Base-by-base conservation (phyloP, 1,284 basidiomycete species). In the Earliella scabrosa region DNA sequence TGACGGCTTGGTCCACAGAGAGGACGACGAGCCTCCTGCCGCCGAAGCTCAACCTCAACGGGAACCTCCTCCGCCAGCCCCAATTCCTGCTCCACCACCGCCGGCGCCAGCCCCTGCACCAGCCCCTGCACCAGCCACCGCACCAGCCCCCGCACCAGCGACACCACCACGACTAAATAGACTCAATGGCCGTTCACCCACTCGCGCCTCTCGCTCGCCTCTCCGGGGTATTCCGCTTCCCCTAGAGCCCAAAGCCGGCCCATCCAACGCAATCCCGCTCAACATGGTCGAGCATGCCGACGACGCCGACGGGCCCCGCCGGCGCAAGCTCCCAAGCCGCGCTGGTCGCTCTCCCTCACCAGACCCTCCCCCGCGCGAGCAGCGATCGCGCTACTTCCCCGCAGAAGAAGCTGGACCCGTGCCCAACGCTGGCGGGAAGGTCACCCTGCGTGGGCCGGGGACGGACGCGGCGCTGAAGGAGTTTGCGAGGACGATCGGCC, bases 301-400 rank as follows among this genome's bases (percentile, higher is more conserved):
- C 59, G 75, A 81, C 55, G 74, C 76, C 43, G 75, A 77, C 36
- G 77, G 78, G 57, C 76, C 76, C 4, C 75, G 78, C n/a, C 68
- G 76, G 16, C 73, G 77, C 3, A 70, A 70, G 39, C 54, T 66
- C 5, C 70, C 70, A 34, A 51, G 29, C 13, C 63, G 65, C 31
- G 45, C 48, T 2, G 51, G 53, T 10, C 63, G 63, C 34, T 70
- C 64, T 7, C 70, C 69, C 21, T 66, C 66, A 8, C 65, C 66
- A 1, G 60, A 62, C 4, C 66, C 68, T 2, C 68, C 64, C 26
- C 59, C 67, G 14, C 69, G 59, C 35, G 50, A 50, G 3, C 41
- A 50, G 34, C 62, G 49, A 46, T 66, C 63, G 44, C 64, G 52
- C 21, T 67, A 56, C 53, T 65, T 64, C 56, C 27, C 56, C 0